phyloP scores from a whole-genome alignment of 2,329 filamentous ascomycete genomes.

The Aspergillus nomiae region DNA sequence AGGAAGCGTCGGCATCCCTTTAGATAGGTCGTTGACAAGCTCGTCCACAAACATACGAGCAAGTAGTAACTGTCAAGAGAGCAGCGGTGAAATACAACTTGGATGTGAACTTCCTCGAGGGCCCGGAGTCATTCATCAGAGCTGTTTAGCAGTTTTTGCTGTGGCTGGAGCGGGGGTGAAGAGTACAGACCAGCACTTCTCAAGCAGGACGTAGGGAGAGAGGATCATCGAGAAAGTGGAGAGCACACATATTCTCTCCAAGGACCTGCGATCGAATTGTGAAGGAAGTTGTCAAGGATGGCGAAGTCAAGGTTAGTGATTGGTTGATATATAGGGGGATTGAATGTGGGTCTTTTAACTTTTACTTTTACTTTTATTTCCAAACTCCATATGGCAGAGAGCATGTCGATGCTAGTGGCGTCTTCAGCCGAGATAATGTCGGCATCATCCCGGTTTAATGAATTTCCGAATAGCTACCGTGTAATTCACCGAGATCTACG shows the following conservation, averaged over 20 bases:
- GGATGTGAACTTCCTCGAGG: conserved; percentile 24
- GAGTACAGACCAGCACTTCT: conserved; percentile 9
- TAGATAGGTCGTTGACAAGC: background rate
- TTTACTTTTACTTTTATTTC: background rate
- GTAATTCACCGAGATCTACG: conserved; percentile 13
- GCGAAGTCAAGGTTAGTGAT: conserved; percentile 25
- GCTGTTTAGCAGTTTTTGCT: conserved; percentile 24
- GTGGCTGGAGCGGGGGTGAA: conserved; percentile 18
- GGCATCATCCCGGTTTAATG: conserved; percentile 28
- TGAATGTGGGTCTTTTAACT: conserved; percentile 24
- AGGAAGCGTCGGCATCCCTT: background rate
- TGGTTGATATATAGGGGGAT: conserved; percentile 32
- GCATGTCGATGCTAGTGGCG: background rate
- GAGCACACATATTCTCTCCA: conserved; percentile 27
- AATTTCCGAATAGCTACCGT: conserved; percentile 19
- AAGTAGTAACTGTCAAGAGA: background rate
- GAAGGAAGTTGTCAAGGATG: conserved; percentile 13
- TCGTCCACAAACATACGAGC: background rate
- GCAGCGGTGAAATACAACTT: conserved; percentile 35
- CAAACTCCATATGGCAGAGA: no score
- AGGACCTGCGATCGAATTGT: conserved; percentile 32
- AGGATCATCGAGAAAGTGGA: background rate
- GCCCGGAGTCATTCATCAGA: conserved; percentile 20
- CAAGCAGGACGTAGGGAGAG: no score
- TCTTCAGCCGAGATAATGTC: conserved; percentile 20